Base-by-base conservation (phyloP, 305 asterid species). In the Fraxinus dipetala region DNA sequence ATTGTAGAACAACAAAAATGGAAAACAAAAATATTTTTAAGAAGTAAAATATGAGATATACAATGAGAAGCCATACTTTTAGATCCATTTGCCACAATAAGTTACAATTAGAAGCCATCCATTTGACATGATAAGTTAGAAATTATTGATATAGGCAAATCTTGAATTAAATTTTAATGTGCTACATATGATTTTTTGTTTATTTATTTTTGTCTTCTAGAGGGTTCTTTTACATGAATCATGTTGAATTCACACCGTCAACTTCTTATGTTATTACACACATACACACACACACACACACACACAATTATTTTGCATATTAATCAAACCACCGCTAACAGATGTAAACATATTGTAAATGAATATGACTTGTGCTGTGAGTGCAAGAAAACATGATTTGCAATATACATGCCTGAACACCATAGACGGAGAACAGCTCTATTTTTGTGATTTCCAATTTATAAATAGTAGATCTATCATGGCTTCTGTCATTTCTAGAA, bases 351-450 rank as follows among this genome's bases (percentile, higher is more conserved):
- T 20, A 61, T 61, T 2, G 16, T 61, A 61, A 61, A 61, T 6
- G 70, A 61, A 79, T 16, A 74, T 45, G 5, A 56, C 70, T 48
- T 67, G 18, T 24, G 73, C 35, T 26, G 34, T 0, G 32, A 22
- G 34, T 11, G 73, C 34, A 63, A 76, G 24, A 70, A 22, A 36
- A 72, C 14, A 38, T 56, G 85, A 81, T 79, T 59, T 28, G 80
- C 76, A 77, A 76, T 75, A 32, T 75, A 90, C 95, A 83, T 89
- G 87, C 98, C 97, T 92, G 98, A 83, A 82, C 85, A 76, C 98
- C 98, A 48, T 93, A 92, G 78, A 89, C 90, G 1, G 97, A 92
- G 86, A 88, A 91, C 30, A 92, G 85, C 85, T 92, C 95, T 54
- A 93, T 86, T 82, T 83, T 91, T 63, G 87, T 72, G 86, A 91